Evolutionary conservation across 805 yeast species (phyloP), one percentile per base, ranked within the genome.

Genomic region (Nakazawaea siamensis): DNA sequence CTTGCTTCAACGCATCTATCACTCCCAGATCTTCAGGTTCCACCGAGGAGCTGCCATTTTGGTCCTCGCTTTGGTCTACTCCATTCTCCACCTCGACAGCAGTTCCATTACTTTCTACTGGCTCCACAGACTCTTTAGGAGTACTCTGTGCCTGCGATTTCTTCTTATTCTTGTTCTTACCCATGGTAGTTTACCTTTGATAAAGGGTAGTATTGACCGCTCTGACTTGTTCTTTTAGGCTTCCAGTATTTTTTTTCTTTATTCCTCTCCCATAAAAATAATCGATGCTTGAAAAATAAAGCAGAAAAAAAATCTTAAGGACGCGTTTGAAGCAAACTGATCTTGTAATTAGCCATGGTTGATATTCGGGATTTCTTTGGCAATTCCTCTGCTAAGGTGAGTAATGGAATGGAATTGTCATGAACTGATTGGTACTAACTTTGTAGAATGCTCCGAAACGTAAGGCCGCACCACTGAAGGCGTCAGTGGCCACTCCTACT

Each of bases 321-420:
- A n/a, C n/a, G n/a, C n/a, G n/a, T n/a, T n/a, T n/a, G n/a, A n/a
- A n/a, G n/a, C n/a, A n/a, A n/a, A n/a, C n/a, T n/a, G n/a, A n/a
- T n/a, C n/a, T n/a, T n/a, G n/a, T n/a, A n/a, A n/a, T n/a, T n/a
- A n/a, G n/a, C n/a, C n/a, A 60, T 58, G 66, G 65, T 60, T 27
- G 60, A 60, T 44, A 62, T 64, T 38, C 50, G 59, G 18, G 62
- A 60, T 33, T 64, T 60, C 48, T 63, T 64, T 39, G 59, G 60
- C 9, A 46, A 34, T 13, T 16, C 36, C 8, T 9, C 27, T 4
- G 5, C 46, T 17, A 38, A 32, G 18, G 40, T 33, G 16, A 44
- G 44, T 31, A 24, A 23, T 19, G 12, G 18, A 32, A 19, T 11
- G 24, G 24, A 18, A 10, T 18, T n/a, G n/a, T n/a, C n/a, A n/a